Evolutionary conservation across 2,329 filamentous ascomycete genomes (phyloP), one percentile per base, ranked within the genome.

Genomic region (Penicillium sp.): DNA sequence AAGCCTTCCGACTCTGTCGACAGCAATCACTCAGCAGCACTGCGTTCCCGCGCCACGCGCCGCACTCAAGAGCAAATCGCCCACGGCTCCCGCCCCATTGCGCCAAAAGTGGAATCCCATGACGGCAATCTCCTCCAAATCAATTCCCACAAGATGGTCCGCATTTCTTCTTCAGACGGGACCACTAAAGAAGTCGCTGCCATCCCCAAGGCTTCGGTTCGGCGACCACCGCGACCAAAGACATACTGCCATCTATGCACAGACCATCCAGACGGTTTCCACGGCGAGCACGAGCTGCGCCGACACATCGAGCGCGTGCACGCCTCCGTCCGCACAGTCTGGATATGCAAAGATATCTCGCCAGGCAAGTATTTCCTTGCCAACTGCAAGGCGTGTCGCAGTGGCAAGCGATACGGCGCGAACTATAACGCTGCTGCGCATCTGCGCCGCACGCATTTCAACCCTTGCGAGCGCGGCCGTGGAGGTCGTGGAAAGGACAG

Each of bases 361-460:
- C 64, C 79, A 63, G 69, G 84, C 75, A 72, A 80, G 81, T 75
- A 82, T 74, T 86, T 91, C 38, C 81, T 97, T 32, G 78, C 79
- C 47, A 88, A 88, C 62, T 97, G 92, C 82, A 96, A 96, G 73
- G 84, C 89, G 44, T 97, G 93, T 72, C 82, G 81, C 45, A 81
- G 81, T 41, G 76, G 81, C 51, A 97, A 96, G 78, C 82, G 84
- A 55, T 97, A 97, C 64, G 89, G 89, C 3, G 90, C 89, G 14
- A 94, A 97, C 75, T 97, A 97, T 76, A 97, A 97, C 66, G 93
- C 92, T 0, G 91, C 91, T 0, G 93, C 91, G 0, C 93, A 97
- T 70, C 81, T 97, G 8, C 84, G 92, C 39, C 86, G 93, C 46
- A 88, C 88, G 0, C 93, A 97, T 70, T 97, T 97, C 79, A 89